phyloP scores from a whole-genome alignment of 2,329 filamentous ascomycete species.

The Sporothrix brunneoviolacea region DNA sequence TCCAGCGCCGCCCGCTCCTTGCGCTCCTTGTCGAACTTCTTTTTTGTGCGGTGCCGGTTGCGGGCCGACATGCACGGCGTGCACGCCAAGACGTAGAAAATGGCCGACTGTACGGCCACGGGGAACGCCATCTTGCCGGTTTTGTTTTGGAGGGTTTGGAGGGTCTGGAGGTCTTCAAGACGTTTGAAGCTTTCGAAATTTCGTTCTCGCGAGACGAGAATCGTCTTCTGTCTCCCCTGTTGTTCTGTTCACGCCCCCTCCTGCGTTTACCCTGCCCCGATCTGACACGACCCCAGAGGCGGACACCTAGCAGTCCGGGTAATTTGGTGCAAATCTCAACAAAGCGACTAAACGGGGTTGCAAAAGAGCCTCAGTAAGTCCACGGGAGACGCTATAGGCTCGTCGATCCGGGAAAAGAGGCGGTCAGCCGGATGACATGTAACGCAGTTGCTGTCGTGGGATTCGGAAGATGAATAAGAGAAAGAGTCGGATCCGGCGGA shows the following conservation, averaged over 20 bases:
- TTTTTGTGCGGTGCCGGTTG: conserved; percentile 62
- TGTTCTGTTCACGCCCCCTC: conserved; percentile 5
- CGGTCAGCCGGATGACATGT: too few relatives aligned
- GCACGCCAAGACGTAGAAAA: conserved; percentile 73
- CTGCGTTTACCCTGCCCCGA: conserved; percentile 33
- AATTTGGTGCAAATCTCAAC: conserved; percentile 9
- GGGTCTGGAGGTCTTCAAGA: background rate
- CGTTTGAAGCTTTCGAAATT: too few relatives aligned
- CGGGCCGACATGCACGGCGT: conserved; percentile 68
- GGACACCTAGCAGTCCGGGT: conserved; percentile 12
- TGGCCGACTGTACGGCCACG: conserved; percentile 63
- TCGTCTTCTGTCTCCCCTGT: background rate
- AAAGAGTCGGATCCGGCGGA: too few relatives aligned
- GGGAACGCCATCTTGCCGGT: conserved; percentile 42
- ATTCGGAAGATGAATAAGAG: background rate
- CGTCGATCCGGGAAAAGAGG: too few relatives aligned
- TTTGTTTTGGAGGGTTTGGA: background rate
- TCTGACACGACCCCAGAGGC: background rate
- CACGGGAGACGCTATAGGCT: too few relatives aligned
- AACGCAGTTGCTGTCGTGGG: too few relatives aligned
- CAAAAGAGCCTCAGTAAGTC: background rate
- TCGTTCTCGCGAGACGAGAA: too few relatives aligned
- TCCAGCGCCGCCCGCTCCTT: conserved; percentile 58
- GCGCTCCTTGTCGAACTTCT: conserved; percentile 62
- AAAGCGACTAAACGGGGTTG: background rate